Evolutionary conservation across 345 rosid species (phyloP).

Genomic region (Lepidium aucheri): DNA sequence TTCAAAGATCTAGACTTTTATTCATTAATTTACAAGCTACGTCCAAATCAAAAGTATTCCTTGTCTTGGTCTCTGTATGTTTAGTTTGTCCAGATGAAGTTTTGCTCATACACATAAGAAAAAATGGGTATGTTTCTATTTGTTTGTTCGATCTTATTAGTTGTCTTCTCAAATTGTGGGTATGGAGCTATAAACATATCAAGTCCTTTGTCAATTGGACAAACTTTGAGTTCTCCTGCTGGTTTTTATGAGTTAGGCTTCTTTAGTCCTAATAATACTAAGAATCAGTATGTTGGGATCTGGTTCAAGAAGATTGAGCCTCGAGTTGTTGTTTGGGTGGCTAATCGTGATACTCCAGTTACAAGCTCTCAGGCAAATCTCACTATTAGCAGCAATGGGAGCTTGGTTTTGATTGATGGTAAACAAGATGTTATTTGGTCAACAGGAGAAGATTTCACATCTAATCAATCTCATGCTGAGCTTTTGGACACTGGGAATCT

Average conservation of each 20-base stretch:
- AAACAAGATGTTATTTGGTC: conserved; percentile 17
- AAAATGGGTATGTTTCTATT: background rate
- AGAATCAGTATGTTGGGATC: conserved; percentile 34
- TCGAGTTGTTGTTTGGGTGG: conserved; percentile 32
- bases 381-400: conserved; percentile 14
- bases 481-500: conserved; percentile 20
- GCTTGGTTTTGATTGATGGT: conserved; percentile 4
- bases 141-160: background rate
- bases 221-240: conserved; percentile 22
- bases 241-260: conserved; percentile 32
- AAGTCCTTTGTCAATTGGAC: conserved; percentile 19
- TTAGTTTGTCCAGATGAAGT: background rate
- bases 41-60: background rate
- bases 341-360: conserved; percentile 14
- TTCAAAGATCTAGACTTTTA: background rate
- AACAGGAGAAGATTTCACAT: background rate
- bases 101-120: background rate
- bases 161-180: conserved; percentile 5
- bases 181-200: conserved; percentile 16
- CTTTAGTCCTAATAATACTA: conserved; percentile 21
- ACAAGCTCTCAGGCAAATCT: conserved; percentile 10
- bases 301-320: conserved; percentile 29
- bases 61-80: background rate
- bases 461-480: conserved; percentile 11
- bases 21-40: background rate